phyloP scores from a whole-genome alignment of 2,329 filamentous ascomycete genomes.

The Sarocladium kiliense region DNA sequence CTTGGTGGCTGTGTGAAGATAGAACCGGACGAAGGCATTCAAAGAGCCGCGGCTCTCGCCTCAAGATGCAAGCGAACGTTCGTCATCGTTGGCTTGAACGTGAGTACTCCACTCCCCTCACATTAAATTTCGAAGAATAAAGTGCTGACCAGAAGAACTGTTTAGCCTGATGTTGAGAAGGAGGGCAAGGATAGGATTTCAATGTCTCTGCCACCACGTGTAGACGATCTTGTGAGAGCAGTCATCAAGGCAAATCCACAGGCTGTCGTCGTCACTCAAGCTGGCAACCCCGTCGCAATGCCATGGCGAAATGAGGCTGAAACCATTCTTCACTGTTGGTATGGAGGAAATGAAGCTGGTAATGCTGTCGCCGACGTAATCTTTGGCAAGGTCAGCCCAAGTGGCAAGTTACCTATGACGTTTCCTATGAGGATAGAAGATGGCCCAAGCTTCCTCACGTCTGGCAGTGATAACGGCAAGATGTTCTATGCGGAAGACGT shows the following conservation, averaged over 20 bases:
- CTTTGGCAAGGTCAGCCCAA: slow-evolving; percentile 13
- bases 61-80: slow-evolving; percentile 52
- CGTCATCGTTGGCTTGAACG: slow-evolving; percentile 46
- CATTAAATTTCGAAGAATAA: not conserved
- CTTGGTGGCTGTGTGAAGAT: slow-evolving; percentile 13
- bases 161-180: slow-evolving; percentile 18
- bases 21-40: slow-evolving; percentile 11
- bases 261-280: slow-evolving; percentile 54
- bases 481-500: slow-evolving; percentile 67
- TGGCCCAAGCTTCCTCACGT: slow-evolving; percentile 66
- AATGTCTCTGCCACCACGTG: slow-evolving; percentile 54
- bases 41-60: slow-evolving; percentile 30
- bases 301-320: slow-evolving; percentile 33
- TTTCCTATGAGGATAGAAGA: slow-evolving; percentile 58
- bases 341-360: slow-evolving; percentile 15
- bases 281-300: slow-evolving; percentile 46
- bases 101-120: not conserved
- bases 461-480: slow-evolving; percentile 53
- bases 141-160: not conserved
- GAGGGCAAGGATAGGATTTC: slow-evolving; percentile 64
- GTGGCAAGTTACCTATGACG: slow-evolving; percentile 59
- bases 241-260: slow-evolving; percentile 51
- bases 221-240: slow-evolving; percentile 50
- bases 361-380: slow-evolving; percentile 17
- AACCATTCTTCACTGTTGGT: slow-evolving; percentile 13